phyloP scores from a whole-genome alignment of 2,329 filamentous ascomycete species.

The Neonectria faginata region DNA sequence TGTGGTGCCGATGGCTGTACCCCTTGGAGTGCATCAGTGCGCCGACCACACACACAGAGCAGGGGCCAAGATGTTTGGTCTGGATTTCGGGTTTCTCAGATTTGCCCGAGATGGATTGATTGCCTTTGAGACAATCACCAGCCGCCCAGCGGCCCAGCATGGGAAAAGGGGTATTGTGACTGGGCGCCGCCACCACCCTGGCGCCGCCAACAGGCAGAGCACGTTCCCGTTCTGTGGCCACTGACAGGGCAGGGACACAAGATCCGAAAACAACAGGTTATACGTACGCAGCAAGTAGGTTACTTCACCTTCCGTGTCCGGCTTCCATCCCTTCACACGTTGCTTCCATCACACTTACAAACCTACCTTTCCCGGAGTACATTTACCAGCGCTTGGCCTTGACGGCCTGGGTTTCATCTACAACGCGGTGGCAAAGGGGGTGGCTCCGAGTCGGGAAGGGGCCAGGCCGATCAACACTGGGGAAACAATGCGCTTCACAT shows the following conservation, averaged over 20 bases:
- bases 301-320: neutral
- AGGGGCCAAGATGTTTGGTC: conserved; percentile 1
- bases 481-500: neutral
- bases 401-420: neutral
- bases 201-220: neutral
- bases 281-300: neutral
- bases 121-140: conserved; percentile 9
- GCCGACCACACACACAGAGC: neutral
- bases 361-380: neutral
- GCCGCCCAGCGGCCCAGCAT: neutral
- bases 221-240: neutral
- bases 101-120: conserved; percentile 12
- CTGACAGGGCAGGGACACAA: neutral
- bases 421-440: neutral
- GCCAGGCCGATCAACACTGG: neutral
- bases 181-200: neutral
- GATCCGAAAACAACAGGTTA: neutral
- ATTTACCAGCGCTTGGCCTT: neutral
- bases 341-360: neutral
- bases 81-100: conserved; percentile 3
- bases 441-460: neutral
- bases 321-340: neutral
- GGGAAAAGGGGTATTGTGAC: conserved; percentile 10
- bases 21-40: conserved; percentile 10
- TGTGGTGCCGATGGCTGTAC: neutral